Percentiles rank a stretch among this genome's conserved stretches.
Conservation (phyloP, 2,329 filamentous ascomycete species). For the Diaporthe australafricana region DNA sequence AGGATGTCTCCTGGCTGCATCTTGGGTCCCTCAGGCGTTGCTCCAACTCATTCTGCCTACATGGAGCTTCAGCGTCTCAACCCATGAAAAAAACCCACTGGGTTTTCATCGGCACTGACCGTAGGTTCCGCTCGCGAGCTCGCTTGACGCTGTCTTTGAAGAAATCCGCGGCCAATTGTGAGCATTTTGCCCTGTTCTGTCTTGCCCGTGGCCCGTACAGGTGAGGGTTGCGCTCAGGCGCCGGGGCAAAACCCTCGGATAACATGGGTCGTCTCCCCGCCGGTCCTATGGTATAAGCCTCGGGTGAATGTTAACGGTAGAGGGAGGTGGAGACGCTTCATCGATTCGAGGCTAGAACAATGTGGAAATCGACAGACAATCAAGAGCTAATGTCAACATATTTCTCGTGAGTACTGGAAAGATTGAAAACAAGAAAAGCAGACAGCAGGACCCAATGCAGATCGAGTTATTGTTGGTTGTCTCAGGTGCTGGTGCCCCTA, state of each 20-base stretch:
- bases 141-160: slow-evolving; percentile 84
- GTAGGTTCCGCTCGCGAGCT: slow-evolving; percentile 78
- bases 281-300: slow-evolving; percentile 1
- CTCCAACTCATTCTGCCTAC: slow-evolving; percentile 77
- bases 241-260: slow-evolving; percentile 41
- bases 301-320: neutral
- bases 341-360: neutral
- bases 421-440: neutral
- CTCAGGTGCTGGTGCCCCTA: slow-evolving; percentile 23
- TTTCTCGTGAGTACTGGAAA: neutral
- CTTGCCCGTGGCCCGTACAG: slow-evolving; percentile 56
- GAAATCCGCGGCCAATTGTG: slow-evolving; percentile 70
- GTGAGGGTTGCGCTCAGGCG: slow-evolving; percentile 74
- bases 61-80: neutral
- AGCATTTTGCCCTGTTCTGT: slow-evolving; percentile 54
- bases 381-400: neutral
- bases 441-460: neutral
- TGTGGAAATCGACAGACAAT: neutral
- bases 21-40: slow-evolving; percentile 53
- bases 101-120: slow-evolving; percentile 56
- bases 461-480: neutral
- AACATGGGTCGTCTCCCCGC: slow-evolving; percentile 25
- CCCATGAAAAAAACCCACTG: neutral
- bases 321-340: neutral
- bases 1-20: slow-evolving; percentile 70